phyloP scores from a whole-genome alignment of 164 flowering plant species.

The Magnolia sinica region DNA sequence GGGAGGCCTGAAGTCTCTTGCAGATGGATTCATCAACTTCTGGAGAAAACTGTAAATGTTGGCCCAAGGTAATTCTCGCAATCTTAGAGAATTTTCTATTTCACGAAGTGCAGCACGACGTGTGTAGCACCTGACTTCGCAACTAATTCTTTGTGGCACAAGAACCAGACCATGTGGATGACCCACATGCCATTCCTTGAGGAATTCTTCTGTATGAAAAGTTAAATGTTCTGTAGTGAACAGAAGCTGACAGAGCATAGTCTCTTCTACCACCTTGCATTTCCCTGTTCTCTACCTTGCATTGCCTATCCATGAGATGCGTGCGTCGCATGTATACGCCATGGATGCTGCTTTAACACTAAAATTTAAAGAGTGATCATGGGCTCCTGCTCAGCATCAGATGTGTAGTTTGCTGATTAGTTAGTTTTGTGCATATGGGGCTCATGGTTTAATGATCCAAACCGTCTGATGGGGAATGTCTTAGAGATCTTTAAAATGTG shows the following conservation, averaged over 20 bases:
- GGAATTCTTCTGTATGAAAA: neutral
- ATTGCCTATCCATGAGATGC: neutral
- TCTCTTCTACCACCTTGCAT: neutral
- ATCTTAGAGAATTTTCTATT: neutral
- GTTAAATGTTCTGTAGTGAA: neutral
- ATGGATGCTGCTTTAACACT: no score
- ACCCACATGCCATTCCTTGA: neutral
- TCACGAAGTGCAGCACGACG: neutral
- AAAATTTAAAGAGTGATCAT: no score
- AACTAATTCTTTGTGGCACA: neutral
- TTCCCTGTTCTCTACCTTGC: neutral
- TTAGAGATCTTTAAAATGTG: no score
- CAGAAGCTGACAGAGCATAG: neutral
- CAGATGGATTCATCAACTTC: constrained; percentile 36
- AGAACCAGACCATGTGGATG: neutral
- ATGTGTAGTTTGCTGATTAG: no score
- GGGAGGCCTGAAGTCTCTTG: constrained; percentile 48
- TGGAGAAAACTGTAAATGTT: constrained; percentile 37
- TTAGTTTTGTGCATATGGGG: no score
- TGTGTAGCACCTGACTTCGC: neutral
- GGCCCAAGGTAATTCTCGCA: constrained; percentile 16
- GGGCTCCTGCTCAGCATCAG: no score
- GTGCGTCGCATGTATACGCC: neutral
- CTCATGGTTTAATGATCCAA: no score
- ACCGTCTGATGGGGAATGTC: no score